Conservation (phyloP, 1,139 yeast species). For the Candida smagusa region DNA sequence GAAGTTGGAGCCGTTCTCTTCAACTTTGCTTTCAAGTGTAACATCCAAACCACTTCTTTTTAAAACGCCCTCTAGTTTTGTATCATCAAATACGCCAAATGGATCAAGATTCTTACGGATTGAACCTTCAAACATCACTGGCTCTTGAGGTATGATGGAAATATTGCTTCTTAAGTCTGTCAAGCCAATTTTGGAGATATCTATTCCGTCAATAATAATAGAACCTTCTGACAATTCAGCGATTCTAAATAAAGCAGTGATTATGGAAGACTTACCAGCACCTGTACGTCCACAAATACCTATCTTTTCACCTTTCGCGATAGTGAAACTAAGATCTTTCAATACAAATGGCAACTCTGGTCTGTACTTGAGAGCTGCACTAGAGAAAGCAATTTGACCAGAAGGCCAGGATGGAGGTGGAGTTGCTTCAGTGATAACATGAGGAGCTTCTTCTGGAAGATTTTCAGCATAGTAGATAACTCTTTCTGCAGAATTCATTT, state of each 20-base stretch:
- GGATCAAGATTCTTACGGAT: slow-evolving; percentile 69
- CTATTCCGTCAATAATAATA: slow-evolving; percentile 57
- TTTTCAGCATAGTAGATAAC: slow-evolving; percentile 61
- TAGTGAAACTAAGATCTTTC: slow-evolving; percentile 45
- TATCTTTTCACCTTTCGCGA: slow-evolving; percentile 58
- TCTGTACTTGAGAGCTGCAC: slow-evolving; percentile 68
- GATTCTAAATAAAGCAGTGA: slow-evolving; percentile 62
- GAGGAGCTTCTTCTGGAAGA: slow-evolving; percentile 40
- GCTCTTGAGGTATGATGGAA: slow-evolving; percentile 76
- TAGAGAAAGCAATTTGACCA: slow-evolving; percentile 51
- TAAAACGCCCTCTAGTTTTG: slow-evolving; percentile 47
- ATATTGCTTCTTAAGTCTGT: slow-evolving; percentile 54
- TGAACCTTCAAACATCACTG: slow-evolving; percentile 68
- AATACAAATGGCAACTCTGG: slow-evolving; percentile 73
- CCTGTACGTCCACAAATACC: slow-evolving; percentile 83
- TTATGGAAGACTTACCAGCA: slow-evolving; percentile 72
- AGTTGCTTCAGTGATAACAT: slow-evolving; percentile 40
- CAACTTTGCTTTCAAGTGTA: slow-evolving; percentile 60
- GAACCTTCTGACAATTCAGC: slow-evolving; percentile 53
- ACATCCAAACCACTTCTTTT: slow-evolving; percentile 67
- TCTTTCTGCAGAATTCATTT: slow-evolving; percentile 85
- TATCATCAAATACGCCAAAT: slow-evolving; percentile 48
- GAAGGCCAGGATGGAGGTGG: slow-evolving; percentile 53
- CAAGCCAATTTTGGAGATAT: slow-evolving; percentile 55
- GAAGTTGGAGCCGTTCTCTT: slow-evolving; percentile 72